These are phyloP conservation scores for Bipolaris cookei DNA, from an alignment of 2,329 filamentous ascomycete genomes.

Conservation along the genomic window DNA sequence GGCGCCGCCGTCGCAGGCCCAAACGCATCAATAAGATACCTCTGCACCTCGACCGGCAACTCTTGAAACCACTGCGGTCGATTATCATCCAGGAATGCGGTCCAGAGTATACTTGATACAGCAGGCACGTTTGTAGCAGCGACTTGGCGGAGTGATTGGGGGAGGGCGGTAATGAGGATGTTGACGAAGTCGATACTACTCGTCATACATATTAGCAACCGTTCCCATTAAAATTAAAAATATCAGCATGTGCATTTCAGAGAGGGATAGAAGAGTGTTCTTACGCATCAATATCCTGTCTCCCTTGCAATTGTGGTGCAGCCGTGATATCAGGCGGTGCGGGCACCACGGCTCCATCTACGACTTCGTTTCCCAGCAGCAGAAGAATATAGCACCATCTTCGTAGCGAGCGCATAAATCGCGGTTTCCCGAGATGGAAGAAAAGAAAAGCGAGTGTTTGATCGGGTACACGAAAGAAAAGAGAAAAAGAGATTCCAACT, in stretches of 20 bases:
- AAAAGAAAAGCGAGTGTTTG: no score
- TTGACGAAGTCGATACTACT: constrained; percentile 42
- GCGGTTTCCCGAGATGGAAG: no score
- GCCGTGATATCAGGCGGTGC: constrained; percentile 39
- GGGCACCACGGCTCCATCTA: constrained; percentile 20
- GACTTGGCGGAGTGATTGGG: constrained; percentile 42
- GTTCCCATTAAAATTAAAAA: neutral
- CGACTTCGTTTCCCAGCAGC: constrained; percentile 14
- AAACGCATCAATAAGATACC: constrained; percentile 43
- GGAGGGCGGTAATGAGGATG: constrained; percentile 45
- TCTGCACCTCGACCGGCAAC: constrained; percentile 43
- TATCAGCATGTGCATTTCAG: constrained; percentile 16
- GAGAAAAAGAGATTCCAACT: no score
- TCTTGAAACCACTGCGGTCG: constrained; percentile 44
- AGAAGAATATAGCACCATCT: constrained; percentile 20
- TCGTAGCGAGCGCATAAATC: constrained; percentile 40
- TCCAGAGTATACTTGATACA: constrained; percentile 44
- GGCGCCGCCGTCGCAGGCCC: constrained; percentile 40
- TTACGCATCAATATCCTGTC: constrained; percentile 13
- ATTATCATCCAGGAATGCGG: constrained; percentile 43
- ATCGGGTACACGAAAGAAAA: no score
- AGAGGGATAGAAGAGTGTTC: neutral
- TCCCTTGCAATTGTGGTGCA: constrained; percentile 25
- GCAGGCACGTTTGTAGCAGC: constrained; percentile 47
- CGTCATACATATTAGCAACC: constrained; percentile 13